Evolutionary conservation across 768 basidiomycete genomes (phyloP).

Genomic region (Galerina sulciceps): DNA sequence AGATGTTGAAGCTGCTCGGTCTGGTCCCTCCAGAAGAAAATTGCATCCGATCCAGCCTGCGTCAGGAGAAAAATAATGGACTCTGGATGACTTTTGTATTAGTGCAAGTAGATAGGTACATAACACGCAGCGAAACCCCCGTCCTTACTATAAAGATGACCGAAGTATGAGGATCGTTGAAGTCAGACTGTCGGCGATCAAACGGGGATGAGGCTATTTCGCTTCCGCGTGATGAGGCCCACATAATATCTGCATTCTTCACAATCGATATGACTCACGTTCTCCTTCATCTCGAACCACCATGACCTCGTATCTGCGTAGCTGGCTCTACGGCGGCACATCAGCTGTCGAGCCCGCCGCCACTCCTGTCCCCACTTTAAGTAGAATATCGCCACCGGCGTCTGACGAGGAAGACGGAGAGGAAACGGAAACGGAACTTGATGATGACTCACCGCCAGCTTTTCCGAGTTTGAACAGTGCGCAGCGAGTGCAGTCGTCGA

Average conservation of each 20-base stretch:
- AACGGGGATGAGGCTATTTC: too few relatives aligned
- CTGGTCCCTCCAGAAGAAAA: not conserved
- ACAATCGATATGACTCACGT: constrained; percentile 1
- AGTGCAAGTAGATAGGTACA: too few relatives aligned
- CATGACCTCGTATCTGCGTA: constrained; percentile 65
- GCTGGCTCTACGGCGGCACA: constrained; percentile 54
- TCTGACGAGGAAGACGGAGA: constrained; percentile 46
- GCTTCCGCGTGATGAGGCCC: too few relatives aligned
- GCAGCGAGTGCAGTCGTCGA: constrained; percentile 54
- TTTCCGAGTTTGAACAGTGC: constrained; percentile 77
- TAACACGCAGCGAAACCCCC: too few relatives aligned
- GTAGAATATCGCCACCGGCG: constrained; percentile 43
- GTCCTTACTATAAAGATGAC: too few relatives aligned
- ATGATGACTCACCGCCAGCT: constrained; percentile 68
- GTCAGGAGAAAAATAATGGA: not conserved
- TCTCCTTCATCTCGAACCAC: constrained; percentile 13
- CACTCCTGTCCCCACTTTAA: constrained; percentile 35
- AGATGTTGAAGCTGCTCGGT: constrained; percentile 7
- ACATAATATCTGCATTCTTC: not conserved
- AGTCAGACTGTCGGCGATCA: too few relatives aligned
- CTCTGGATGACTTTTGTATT: too few relatives aligned
- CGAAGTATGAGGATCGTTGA: too few relatives aligned
- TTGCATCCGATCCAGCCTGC: not conserved
- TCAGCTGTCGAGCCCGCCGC: constrained; percentile 25
- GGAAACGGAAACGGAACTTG: constrained; percentile 38